Base-by-base conservation (phyloP, 805 yeast genomes). In the Saccharomycopsis fibuligera region DNA sequence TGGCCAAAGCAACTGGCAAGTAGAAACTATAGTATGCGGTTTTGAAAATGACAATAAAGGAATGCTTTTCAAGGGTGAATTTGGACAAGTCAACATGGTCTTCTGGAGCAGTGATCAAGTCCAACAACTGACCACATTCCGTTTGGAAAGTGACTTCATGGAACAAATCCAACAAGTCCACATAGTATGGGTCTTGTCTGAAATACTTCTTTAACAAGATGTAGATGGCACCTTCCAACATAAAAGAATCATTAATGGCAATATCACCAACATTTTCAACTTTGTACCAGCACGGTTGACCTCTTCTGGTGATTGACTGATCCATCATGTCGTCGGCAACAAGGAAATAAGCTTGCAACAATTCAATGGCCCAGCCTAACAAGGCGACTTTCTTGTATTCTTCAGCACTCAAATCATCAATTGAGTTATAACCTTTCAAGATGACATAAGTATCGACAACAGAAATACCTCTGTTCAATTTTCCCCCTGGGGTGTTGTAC, bases 241-340 rank as follows among this genome's bases (percentile, higher is more conserved):
- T 87, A 67, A 93, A 93, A 3, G 99, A 80, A 64, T 93, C 99
- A 63, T 93, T 93, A 68, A 93, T 93, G 51, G 99, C 99, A 63
- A 93, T 83, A 64, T 88, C 88, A 36, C 86, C 87, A 51, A 93
- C 96, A 35, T 79, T 79, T 57, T 77, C 80, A 31, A 70, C 76
- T 62, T 75, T 80, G 73, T 89, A 93, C 99, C 99, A 93, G 69
- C 99, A 93, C 57, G 96, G 93, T 69, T 91, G 97, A 52, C 97
- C 99, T 67, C 99, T 83, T 75, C 99, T 86, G 37, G 99, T 93
- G 66, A 87, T 84, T 30, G 96, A 86, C 58, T 81, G 79, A 67
- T 93, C 99, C 99, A 93, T 93, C 81, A 93, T 93, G 65, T 93
- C 99, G 66, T 93, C 99, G 29, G 98, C 95, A 49, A 93, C 98